These are phyloP conservation scores for Boletus reticuloceps DNA, from an alignment of 768 basidiomycete species.

Conservation along the genomic window DNA sequence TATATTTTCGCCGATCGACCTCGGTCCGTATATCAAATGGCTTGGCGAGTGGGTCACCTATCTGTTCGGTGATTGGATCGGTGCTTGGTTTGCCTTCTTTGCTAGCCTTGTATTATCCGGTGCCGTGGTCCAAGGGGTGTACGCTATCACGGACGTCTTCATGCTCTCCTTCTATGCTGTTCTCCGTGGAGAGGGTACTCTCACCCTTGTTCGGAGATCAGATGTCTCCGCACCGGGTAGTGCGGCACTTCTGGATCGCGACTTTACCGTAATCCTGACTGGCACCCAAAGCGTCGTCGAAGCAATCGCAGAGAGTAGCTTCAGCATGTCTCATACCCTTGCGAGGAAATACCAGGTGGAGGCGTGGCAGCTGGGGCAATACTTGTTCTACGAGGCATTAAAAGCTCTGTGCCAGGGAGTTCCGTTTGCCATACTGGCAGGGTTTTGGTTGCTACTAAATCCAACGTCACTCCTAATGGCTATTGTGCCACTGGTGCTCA, in stretches of 20 bases:
- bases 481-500: not conserved
- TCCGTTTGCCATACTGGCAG: not conserved
- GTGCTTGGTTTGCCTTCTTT: not conserved
- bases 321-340: not conserved
- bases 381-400: not conserved
- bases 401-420: not conserved
- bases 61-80: not conserved
- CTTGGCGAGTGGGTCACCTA: not conserved
- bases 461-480: not conserved
- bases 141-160: not conserved
- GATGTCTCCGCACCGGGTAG: not conserved
- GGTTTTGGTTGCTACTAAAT: not conserved
- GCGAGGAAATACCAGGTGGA: not conserved
- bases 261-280: not conserved
- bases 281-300: constrained; percentile 2
- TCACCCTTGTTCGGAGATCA: constrained; percentile 2
- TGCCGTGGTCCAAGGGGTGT: not conserved
- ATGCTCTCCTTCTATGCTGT: not conserved
- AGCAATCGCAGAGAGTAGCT: constrained; percentile 1
- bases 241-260: constrained; percentile 1
- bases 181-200: not conserved
- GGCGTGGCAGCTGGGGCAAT: not conserved
- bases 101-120: not conserved
- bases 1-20: not conserved
- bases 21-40: not conserved